These are phyloP conservation scores for Favolaschia claudopus DNA, from an alignment of 768 basidiomycete genomes.

Conservation along the genomic window DNA sequence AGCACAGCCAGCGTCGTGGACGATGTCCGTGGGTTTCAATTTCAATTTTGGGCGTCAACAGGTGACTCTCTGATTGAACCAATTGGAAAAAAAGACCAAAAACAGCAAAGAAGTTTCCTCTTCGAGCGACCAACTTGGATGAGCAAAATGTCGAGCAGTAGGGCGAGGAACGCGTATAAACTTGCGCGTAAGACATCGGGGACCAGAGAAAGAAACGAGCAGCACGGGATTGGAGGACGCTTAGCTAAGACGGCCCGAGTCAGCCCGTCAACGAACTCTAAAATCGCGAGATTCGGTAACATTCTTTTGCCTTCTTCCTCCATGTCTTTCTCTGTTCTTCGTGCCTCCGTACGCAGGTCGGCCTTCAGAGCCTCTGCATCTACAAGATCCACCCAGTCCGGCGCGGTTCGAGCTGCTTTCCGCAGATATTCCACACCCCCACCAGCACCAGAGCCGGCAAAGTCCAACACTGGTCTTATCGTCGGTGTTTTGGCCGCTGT, in stretches of 20 bases:
- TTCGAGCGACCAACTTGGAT: background rate
- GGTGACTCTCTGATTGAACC: no score
- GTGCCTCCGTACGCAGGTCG: conserved; percentile 57
- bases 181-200: background rate
- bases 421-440: conserved; percentile 68
- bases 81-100: no score
- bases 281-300: background rate
- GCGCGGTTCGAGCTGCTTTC: conserved; percentile 47
- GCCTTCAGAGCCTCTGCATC: conserved; percentile 42
- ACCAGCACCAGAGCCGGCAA: conserved; percentile 51
- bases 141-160: background rate
- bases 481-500: conserved; percentile 67
- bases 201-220: background rate
- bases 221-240: background rate
- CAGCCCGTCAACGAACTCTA: background rate
- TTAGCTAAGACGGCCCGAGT: background rate
- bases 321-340: conserved; percentile 68
- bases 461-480: conserved; percentile 66
- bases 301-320: conserved; percentile 13
- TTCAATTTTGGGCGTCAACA: no score
- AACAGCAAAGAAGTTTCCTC: conserved; percentile 19
- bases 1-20: no score
- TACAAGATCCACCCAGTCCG: conserved; percentile 37
- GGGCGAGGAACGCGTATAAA: no score
- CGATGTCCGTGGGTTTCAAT: no score